Evolutionary conservation across 495 filamentous ascomycete genomes (phyloP), one percentile per base, ranked within the genome.

Genomic region (Penicillium canariense): DNA sequence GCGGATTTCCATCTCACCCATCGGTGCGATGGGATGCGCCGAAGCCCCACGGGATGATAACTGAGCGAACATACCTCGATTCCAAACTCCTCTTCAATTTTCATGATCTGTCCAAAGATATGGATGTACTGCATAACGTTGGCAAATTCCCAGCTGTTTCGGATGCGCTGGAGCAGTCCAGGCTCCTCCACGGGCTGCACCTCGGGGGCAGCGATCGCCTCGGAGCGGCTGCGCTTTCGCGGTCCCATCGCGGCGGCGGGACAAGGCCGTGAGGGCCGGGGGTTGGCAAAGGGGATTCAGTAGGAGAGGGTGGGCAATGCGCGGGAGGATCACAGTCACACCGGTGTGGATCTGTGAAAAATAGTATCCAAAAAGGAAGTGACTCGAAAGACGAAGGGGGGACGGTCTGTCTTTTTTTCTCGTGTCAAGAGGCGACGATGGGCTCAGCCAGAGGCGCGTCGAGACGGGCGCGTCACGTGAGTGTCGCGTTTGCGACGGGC

Each of bases 131-230:
- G 94, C 76, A 87, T 91, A 5, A 98, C 79, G 66, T 90, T 91
- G 42, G 94, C 89, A 71, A 98, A 96, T 69, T 97, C 88, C 91
- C 94, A 97, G 75, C 85, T 87, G 68, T 88, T 94, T 44, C 93
- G 80, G 53, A 98, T 78, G 56, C 79, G 84, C 42, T 86, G 74
- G 20, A 96, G 78, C 50, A 85, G 56, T 45, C 72, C 74, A 40
- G 68, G 66, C 58, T 84, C 78, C 57, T 83, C 71, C 4, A 77
- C 69, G 46, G 68, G 59, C 56, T 80, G 62, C 62, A 71, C 51
- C 56, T 74, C 69, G 65, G 65, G 59, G 30, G 61, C 52, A 62
- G 70, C 59, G 76, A 81, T 84, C 71, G 82, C 82, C 71, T 91
- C 88, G 67, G 82, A 84, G 68, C 81, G 74, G 59, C 77, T 81